Base-by-base conservation (phyloP, 1,284 basidiomycete genomes). In the Malassezia arunalokei region DNA sequence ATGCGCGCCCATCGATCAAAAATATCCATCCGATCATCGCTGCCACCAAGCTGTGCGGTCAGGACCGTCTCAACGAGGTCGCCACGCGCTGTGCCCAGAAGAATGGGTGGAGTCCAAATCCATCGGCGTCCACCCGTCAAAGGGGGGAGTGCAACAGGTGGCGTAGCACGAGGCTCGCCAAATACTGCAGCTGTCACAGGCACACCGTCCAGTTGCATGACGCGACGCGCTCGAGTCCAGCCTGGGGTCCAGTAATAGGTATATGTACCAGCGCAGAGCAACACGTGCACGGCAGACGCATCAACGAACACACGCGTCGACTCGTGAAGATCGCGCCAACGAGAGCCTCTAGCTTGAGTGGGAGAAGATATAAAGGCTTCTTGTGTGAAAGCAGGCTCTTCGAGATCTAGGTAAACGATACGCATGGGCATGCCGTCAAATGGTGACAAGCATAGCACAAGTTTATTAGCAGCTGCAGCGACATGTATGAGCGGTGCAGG, bases 151-250 rank as follows among this genome's bases (percentile, higher is more conserved):
- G 38, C 11, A n/a, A 37, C 40, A 17, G 28, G 40, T 8, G 43
- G 28, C n/a, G 17, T 17, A 8, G 27, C 8, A 11, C 27, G 42
- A 3, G 17, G 8, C 4, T 30, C 52, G 65, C 90, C 89, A 92
- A 92, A 96, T 0, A 87, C 87, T n/a, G 95, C 79, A 57, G 87
- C 84, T 66, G 91, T 87, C 59, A 96, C 83, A 43, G 71, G 57
- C 62, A 87, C 78, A 77, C 90, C 85, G 70, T 87, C 84, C 71
- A 91, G 83, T 15, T 81, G 80, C 5, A 58, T 57, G 9, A 73
- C 42, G 2, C 58, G 40, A 14, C 63, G 56, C 1, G 70, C 68
- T 32, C 59, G 64, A 28, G 58, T 60, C 64, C 69, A 68, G 8
- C 62, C 58, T n/a, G 60, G 59, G 1, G 59, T 59, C 70, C 68